A percentile compares a stretch with the other conserved stretches of the same genome.
These are phyloP conservation scores for Rhodotorula diobovata DNA, from an alignment of 768 basidiomycete genomes.

Conservation along the genomic window DNA sequence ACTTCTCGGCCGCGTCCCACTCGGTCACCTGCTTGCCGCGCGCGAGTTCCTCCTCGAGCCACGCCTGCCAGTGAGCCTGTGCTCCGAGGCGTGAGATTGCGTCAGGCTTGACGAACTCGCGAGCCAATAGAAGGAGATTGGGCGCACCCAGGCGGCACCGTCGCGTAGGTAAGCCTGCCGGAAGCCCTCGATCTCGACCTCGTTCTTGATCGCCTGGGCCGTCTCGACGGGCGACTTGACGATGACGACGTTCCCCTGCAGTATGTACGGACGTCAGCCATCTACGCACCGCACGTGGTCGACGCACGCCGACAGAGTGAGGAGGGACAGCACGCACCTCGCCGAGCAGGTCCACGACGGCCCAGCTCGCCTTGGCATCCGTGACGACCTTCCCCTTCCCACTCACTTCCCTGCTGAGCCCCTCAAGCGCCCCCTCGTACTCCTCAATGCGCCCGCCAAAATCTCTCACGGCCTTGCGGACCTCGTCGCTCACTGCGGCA, in stretches of 20 bases:
- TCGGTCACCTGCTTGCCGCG: conserved; percentile 76
- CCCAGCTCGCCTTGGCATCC: conserved; percentile 43
- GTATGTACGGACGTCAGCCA: neutral
- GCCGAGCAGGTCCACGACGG: conserved; percentile 42
- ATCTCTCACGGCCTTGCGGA: conserved; percentile 55
- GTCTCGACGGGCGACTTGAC: conserved; percentile 56
- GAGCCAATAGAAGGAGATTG: neutral
- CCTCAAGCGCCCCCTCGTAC: conserved; percentile 76
- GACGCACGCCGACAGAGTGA: neutral
- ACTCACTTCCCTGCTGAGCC: conserved; percentile 50
- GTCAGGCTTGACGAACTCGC: conserved; percentile 43
- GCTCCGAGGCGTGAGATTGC: no score
- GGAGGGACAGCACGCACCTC: conserved; percentile 13
- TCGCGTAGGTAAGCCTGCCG: conserved; percentile 81
- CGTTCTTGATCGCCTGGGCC: conserved; percentile 84
- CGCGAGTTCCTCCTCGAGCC: conserved; percentile 63
- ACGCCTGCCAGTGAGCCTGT: conserved; percentile 65
- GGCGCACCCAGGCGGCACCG: conserved; percentile 62
- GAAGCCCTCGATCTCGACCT: conserved; percentile 63
- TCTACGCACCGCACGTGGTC: no score
- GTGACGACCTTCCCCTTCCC: conserved; percentile 38
- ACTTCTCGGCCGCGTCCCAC: conserved; percentile 80
- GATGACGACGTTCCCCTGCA: neutral
- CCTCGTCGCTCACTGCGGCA: conserved; percentile 58
- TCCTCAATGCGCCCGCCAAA: conserved; percentile 59